Conservation (phyloP, 2,329 filamentous ascomycete species). For the Kalmusia sp. region DNA sequence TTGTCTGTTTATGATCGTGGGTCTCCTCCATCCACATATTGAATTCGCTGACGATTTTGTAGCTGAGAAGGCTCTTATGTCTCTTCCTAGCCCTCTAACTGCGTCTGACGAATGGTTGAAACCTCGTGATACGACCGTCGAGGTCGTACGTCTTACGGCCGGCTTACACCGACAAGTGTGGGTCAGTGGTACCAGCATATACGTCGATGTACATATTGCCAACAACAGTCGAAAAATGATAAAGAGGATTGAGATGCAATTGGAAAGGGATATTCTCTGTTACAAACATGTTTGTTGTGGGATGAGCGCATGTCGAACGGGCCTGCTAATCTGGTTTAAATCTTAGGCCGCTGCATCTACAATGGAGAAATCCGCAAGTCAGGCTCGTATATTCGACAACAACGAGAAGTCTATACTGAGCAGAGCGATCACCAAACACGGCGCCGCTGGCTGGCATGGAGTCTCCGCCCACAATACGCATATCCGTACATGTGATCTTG, state of each 20-base stretch:
- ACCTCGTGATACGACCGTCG: constrained; percentile 48
- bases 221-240: constrained; percentile 59
- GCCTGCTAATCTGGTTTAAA: constrained; percentile 26
- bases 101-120: constrained; percentile 57
- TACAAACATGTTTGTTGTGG: constrained; percentile 55
- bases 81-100: constrained; percentile 59
- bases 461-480: constrained; percentile 55
- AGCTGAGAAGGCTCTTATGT: constrained; percentile 63
- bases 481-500: constrained; percentile 57
- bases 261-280: constrained; percentile 59
- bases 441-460: constrained; percentile 55
- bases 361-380: constrained; percentile 56
- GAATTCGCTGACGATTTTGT: constrained; percentile 12
- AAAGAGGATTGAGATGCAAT: constrained; percentile 58
- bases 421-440: constrained; percentile 52
- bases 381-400: constrained; percentile 60
- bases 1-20: constrained; percentile 62
- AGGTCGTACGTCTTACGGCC: constrained; percentile 58
- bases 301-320: background rate
- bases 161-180: constrained; percentile 65
- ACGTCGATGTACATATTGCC: constrained; percentile 60
- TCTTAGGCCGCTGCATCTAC: constrained; percentile 56
- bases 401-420: constrained; percentile 58
- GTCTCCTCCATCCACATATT: constrained; percentile 17
- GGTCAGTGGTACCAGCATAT: constrained; percentile 63